Evolutionary conservation across 805 yeast species (phyloP).

Genomic region (Kodamaea kakaduensis): DNA sequence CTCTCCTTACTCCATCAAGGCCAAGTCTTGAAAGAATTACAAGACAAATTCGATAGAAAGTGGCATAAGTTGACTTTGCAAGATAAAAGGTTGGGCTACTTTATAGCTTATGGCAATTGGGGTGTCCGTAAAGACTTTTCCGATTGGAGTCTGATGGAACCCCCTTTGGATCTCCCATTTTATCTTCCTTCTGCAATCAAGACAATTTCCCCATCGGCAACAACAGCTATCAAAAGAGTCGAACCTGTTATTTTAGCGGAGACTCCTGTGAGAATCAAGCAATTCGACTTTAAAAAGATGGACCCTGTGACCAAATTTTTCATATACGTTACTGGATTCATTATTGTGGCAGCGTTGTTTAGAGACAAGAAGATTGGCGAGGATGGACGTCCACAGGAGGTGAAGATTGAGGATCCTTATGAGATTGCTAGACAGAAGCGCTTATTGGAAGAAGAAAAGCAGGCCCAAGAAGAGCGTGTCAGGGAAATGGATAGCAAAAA

Average conservation of each 20-base stretch:
- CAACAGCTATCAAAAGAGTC: constrained; percentile 26
- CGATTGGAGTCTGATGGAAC: constrained; percentile 37
- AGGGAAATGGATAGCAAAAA: neutral
- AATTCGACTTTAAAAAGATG: constrained; percentile 46
- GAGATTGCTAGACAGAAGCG: constrained; percentile 23
- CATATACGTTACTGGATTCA: constrained; percentile 44
- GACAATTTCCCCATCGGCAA: constrained; percentile 33
- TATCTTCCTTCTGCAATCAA: constrained; percentile 7
- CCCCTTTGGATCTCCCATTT: constrained; percentile 64
- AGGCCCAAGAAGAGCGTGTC: constrained; percentile 9
- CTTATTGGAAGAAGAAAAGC: constrained; percentile 11
- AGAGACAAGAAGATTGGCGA: constrained; percentile 53
- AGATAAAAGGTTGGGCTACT: constrained; percentile 55
- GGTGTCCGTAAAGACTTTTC: constrained; percentile 62
- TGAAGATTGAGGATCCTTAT: constrained; percentile 36
- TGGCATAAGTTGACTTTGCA: constrained; percentile 52
- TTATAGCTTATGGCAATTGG: constrained; percentile 64
- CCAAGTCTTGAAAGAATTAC: constrained; percentile 51
- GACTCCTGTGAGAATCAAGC: constrained; percentile 41
- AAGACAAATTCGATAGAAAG: constrained; percentile 44
- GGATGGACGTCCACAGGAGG: constrained; percentile 38
- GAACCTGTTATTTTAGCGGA: constrained; percentile 42
- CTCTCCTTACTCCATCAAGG: constrained; percentile 51
- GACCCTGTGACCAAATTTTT: constrained; percentile 57
- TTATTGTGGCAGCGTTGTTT: constrained; percentile 49